Base-by-base conservation (phyloP, 2,329 filamentous ascomycete species). In the Pyrenophora seminiperda region DNA sequence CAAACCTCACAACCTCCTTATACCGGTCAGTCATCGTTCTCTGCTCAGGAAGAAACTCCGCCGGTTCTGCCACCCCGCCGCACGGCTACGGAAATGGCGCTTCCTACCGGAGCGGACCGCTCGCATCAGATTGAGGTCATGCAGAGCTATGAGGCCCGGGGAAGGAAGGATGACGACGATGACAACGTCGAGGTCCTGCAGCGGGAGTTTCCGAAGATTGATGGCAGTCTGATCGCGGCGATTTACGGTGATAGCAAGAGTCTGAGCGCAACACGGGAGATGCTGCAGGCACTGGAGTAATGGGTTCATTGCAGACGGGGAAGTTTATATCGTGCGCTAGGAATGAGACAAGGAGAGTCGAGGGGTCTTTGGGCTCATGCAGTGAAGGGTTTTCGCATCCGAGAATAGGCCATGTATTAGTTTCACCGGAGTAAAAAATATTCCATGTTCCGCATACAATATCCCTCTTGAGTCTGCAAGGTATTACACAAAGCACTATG, bases 211-310 rank as follows among this genome's bases (percentile, higher is more conserved):
- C 76, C 76, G 1, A 65, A 59, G n/a, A 59, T 77, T n/a, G 76
- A 78, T 58, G 70, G 72, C 2, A 73, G 68, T 47, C 53, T 78
- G 59, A 74, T 78, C 53, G 76, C 76, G 9, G 76, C 76, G n/a
- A 69, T 78, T 34, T 78, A 77, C 53, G 67, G 69, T 5, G 76
- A 78, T 55, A 70, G 66, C 19, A 69, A 75, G 62, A 71, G 65
- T 53, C 46, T 76, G 56, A 68, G 69, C 15, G 75, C 70, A n/a
- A 75, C 74, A 49, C 68, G 75, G 54, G 76, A 78, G 65, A 76
- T 76, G 74, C 59, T 78, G 50, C 63, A 68, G 33, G 75, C 75
- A 59, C 56, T 78, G 58, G 58, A 61, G 32, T 49, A 29, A 39
- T n/a, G 17, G 24, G 17, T 29, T 4, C 20, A 20, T 17, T 13